A percentile compares a stretch with the other conserved stretches of the same genome.
Conservation (phyloP, 352 stramenopile species). For the Globisporangium apiculatum region DNA sequence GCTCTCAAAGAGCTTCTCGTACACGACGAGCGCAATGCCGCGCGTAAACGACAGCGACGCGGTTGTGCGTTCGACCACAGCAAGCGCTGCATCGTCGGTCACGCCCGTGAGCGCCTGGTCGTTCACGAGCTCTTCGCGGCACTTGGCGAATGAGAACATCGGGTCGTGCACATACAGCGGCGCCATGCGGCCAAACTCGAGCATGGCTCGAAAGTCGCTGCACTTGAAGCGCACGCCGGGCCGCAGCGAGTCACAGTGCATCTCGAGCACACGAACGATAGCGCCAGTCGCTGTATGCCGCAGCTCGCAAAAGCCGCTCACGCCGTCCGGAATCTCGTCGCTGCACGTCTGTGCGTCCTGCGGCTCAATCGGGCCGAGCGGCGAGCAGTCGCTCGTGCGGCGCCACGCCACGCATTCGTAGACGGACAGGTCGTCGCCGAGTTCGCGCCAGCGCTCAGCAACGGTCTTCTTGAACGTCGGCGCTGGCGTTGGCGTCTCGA, state of each 20-base stretch:
- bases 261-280: constrained; percentile 35
- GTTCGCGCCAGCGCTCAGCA: constrained; percentile 3
- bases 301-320: constrained; percentile 46
- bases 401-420: constrained; percentile 56
- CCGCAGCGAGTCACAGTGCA: constrained; percentile 59
- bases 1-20: constrained; percentile 40
- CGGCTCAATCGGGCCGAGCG: constrained; percentile 23
- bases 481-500: neutral
- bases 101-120: constrained; percentile 19
- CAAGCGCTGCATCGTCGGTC: neutral
- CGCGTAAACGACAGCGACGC: constrained; percentile 19
- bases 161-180: constrained; percentile 38
- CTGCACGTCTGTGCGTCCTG: constrained; percentile 31
- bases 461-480: constrained; percentile 8
- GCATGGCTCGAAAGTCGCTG: constrained; percentile 30
- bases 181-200: constrained; percentile 28
- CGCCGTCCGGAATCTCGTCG: constrained; percentile 23
- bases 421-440: constrained; percentile 20
- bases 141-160: constrained; percentile 24
- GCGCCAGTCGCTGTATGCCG: constrained; percentile 22
- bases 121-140: constrained; percentile 20
- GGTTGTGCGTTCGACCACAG: constrained; percentile 8
- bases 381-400: constrained; percentile 30
- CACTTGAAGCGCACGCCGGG: constrained; percentile 31
- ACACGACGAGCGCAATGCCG: constrained; percentile 49